These are phyloP conservation scores for Tulasnella sp. DNA, from an alignment of 768 basidiomycete species.

Conservation along the genomic window DNA sequence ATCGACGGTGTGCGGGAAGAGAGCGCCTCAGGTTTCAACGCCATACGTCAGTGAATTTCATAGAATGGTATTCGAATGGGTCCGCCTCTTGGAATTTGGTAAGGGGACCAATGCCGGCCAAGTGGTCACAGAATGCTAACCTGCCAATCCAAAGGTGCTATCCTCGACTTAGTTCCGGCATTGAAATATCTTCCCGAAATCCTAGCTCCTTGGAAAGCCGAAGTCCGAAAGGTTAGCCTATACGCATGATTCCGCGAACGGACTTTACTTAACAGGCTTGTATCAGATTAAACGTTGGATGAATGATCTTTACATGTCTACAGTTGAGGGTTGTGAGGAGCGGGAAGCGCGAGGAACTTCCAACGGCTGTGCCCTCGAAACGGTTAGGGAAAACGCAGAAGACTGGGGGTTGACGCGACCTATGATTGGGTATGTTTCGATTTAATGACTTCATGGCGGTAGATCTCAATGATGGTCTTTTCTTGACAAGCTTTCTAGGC, in stretches of 20 bases:
- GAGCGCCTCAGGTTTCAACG: not conserved
- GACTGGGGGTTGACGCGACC: not conserved
- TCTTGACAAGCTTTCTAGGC: not conserved
- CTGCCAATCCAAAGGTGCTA: not conserved
- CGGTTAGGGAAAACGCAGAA: not conserved
- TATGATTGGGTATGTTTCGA: not conserved
- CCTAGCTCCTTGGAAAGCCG: not conserved
- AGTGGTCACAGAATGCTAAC: not conserved
- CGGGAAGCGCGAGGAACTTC: not conserved
- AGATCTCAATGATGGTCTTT: not conserved
- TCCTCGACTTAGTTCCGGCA: not conserved
- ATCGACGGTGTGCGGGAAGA: not conserved
- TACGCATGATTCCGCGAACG: not conserved
- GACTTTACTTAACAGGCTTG: not conserved
- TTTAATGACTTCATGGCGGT: not conserved
- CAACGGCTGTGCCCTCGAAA: constrained; percentile 16
- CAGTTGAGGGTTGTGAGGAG: not conserved
- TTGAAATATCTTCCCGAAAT: constrained; percentile 12
- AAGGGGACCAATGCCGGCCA: not conserved
- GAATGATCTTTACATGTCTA: not conserved
- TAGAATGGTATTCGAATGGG: not conserved
- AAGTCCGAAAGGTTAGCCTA: not conserved
- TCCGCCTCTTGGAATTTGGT: not conserved
- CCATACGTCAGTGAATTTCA: not conserved
- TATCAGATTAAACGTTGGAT: not conserved